Conservation (phyloP, 2,329 filamentous ascomycete species). For the Colletotrichum sidae region DNA sequence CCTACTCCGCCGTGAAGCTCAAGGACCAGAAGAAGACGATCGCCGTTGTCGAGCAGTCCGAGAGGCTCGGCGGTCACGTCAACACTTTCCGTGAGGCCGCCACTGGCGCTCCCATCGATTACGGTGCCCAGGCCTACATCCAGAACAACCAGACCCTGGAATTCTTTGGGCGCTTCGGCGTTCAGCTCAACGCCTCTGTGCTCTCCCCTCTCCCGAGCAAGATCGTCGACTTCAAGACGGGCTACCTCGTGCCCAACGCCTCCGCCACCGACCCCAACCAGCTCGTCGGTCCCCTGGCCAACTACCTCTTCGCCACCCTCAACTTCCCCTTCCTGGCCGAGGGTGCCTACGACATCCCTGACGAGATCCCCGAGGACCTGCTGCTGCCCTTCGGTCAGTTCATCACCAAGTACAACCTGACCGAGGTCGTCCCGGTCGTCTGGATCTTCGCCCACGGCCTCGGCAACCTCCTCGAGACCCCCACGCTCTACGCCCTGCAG, state of each 20-base stretch:
- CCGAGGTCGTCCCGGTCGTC: constrained; percentile 40
- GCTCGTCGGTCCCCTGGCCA: constrained; percentile 20
- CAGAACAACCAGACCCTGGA: constrained; percentile 51
- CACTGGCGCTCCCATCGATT: constrained; percentile 48
- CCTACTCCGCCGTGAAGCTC: constrained; percentile 59
- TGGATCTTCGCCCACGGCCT: constrained; percentile 51
- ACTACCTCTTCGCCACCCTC: constrained; percentile 27
- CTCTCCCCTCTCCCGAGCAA: constrained; percentile 33
- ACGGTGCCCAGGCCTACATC: constrained; percentile 50
- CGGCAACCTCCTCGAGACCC: constrained; percentile 52
- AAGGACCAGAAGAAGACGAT: constrained; percentile 61
- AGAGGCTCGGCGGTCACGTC: constrained; percentile 57
- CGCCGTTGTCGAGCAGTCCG: constrained; percentile 56
- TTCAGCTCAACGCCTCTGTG: constrained; percentile 40
- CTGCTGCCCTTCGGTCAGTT: constrained; percentile 41
- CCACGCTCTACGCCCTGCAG: constrained; percentile 55
- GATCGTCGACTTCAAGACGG: constrained; percentile 37
- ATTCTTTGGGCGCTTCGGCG: constrained; percentile 58
- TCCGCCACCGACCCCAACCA: constrained; percentile 26
- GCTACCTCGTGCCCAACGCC: constrained; percentile 32
- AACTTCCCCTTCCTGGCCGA: constrained; percentile 37
- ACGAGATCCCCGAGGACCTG: constrained; percentile 45
- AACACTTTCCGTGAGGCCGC: constrained; percentile 57
- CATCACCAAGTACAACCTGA: constrained; percentile 31
- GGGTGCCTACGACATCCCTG: constrained; percentile 50